These are phyloP conservation scores for Penicillium taxi DNA, from an alignment of 495 filamentous ascomycete species.

Conservation along the genomic window DNA sequence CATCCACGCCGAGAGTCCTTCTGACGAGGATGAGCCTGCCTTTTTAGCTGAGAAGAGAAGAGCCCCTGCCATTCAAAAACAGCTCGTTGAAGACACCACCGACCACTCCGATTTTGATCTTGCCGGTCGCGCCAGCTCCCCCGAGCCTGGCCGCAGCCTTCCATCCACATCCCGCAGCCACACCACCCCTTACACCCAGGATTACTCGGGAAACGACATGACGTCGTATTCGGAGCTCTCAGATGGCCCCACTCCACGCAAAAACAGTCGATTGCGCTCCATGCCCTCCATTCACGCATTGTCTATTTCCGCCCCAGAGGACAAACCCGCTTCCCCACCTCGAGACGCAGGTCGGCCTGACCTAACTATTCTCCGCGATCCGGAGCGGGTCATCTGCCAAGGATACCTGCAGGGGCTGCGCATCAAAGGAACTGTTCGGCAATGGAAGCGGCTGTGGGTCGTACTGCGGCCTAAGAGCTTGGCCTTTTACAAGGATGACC, in stretches of 20 bases:
- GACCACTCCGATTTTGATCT: constrained; percentile 34
- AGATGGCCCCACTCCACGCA: constrained; percentile 44
- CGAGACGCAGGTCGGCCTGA: constrained; percentile 53
- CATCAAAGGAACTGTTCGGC: constrained; percentile 75
- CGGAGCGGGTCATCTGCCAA: constrained; percentile 78
- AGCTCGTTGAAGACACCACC: constrained; percentile 39
- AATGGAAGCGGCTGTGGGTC: constrained; percentile 93
- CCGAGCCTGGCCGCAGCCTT: constrained; percentile 31
- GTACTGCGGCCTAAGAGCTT: constrained; percentile 83
- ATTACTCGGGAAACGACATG: constrained; percentile 83
- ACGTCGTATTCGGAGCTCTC: constrained; percentile 89
- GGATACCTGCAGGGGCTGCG: constrained; percentile 82
- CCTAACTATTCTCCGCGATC: constrained; percentile 50
- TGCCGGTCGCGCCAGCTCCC: constrained; percentile 35
- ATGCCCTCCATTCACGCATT: constrained; percentile 28
- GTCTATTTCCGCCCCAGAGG: constrained; percentile 22
- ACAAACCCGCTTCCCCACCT: constrained; percentile 21
- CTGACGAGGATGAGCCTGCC: constrained; percentile 80
- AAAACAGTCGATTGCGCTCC: constrained; percentile 23
- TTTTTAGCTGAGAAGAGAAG: constrained; percentile 41
- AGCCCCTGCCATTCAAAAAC: constrained; percentile 25
- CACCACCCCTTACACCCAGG: constrained; percentile 48
- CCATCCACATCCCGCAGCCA: constrained; percentile 22
- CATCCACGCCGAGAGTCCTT: constrained; percentile 69
- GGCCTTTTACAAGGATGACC: constrained; percentile 87